Base-by-base conservation (phyloP, 768 basidiomycete genomes). In the Amyloporia xantha region DNA sequence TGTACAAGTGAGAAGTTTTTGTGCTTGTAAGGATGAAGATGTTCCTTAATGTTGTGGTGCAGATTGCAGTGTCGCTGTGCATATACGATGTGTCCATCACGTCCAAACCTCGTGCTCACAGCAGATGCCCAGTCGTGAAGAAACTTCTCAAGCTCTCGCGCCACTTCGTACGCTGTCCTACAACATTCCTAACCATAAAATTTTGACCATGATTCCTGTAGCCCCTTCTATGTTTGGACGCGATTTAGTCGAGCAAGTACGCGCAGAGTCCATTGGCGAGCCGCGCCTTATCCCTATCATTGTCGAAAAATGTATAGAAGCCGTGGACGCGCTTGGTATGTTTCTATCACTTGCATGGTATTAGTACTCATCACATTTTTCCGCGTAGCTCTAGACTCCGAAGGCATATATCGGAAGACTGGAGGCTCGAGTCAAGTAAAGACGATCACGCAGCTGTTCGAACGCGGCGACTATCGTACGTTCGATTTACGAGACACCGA, bases 361-460 rank as follows among this genome's bases (percentile, higher is more conserved):
- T 25, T 24, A 13, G 33, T 25, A 3, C 2, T 10, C 1, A 15
- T 25, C 13, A 1, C 1, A 35, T 13, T 15, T 17, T 51, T 7
- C 42, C 35, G 15, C 25, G 25, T 44, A 90, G 94, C 89, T 4
- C 76, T 97, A 69, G 91, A 96, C 51, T 93, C 93, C 60, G 96
- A 99, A 66, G 96, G 96, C 10, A 91, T 99, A 54, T 99, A 99
- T 66, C 91, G 96, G 54, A 99, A 99, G 71, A 91, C 86, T 0
- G 96, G 96, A 25, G 96, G 96, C 2, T 83, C 88, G 24, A 78
- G 87, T 2, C 94, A 94, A 59, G 87, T 91, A 28, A 95, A 95
- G 70, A 76, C 76, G 45, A 97, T 99, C 68, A 93, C 91, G 0
- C 89, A 94, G 54, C 73, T 95, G 21, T 99, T 99, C 59, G 96